Base-by-base conservation (phyloP, 768 basidiomycete genomes). In the Hericium erinaceus region DNA sequence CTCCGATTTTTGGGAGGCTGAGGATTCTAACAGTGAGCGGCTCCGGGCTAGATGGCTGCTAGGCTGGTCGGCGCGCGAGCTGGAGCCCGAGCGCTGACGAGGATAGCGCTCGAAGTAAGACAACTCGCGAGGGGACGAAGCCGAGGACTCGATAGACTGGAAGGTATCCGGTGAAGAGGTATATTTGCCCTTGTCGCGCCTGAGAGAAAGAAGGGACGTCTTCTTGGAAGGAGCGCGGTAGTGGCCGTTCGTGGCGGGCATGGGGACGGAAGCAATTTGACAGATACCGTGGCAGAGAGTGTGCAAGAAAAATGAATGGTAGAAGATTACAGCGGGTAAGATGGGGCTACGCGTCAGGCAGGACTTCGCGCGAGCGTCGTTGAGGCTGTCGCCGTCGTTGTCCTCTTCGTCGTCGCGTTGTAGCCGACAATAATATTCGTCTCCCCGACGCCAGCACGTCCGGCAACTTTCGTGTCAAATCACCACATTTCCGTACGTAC, bases 131-230 rank as follows among this genome's bases (percentile, higher is more conserved):
- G 51, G 48, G 57, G 62, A 39, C 54, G 57, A 59, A 50, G 57
- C 59, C 10, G 59, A 56, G 58, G 18, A 66, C 20, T 51, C 57
- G 67, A 57, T 52, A 65, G 58, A 57, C 5, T 15, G 52, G 11
- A 26, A 28, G 53, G 56, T 57, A 55, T 49, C 62, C 56, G 51
- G 66, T 46, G 46, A 65, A 55, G 12, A 67, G 67, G 66, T 74
- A 51, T 51, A 16, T 74, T 58, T 77, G 72, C 65, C 75, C 26
- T 57, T 58, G 28, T 58, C 55, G 22, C 56, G 22, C 24, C 39
- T 72, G 51, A 82, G 71, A 26, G 84, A 84, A 38, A 83, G 66
- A 65, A 83, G 80, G 8, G 84, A 82, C 20, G 76, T 70, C 62
- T 76, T 82, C 68, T 80, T 82, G 58, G 76, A 74, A 15, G 81